Evolutionary conservation across 805 yeast species (phyloP), one percentile per base, ranked within the genome.

Genomic region (Starmerella davenportii): DNA sequence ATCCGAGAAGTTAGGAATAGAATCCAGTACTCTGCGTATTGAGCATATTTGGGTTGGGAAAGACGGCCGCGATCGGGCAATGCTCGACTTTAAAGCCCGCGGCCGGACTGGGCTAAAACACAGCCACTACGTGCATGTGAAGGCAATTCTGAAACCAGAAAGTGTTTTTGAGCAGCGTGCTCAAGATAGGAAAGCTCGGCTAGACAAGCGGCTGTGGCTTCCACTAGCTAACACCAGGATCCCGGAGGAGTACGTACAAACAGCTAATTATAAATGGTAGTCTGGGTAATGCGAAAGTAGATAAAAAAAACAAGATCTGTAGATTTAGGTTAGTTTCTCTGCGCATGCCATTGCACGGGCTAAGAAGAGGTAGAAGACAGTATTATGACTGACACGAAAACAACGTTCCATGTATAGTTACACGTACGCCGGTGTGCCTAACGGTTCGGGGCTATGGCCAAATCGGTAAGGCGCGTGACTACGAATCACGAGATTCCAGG

Each of bases 21-120:
- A 74, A 43, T 68, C 72, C 19, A 69, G 76, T 42, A 69, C 69
- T 29, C 56, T 84, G 32, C 80, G 76, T 51, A 69, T 87, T 40
- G 71, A 76, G 33, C 79, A 79, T 52, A 72, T 84, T 42, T 87
- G 95, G 95, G 74, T 74, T 21, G 95, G 95, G 31, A 74, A 84
- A 41, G 96, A 87, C 57, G 94, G 93, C 17, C 53, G 60, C 37
- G 73, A 78, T 75, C 51, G 54, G 21, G 76, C 72, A 56, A 69
- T 90, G 56, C 58, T 74, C 8, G 95, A 87, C 50, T 66, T 69
- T 54, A 84, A 82, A 62, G 94, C 90, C 46, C 74, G 96, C 63
- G 95, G 95, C 46, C 72, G 94, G 58, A 66, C 70, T 17, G 96
- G 96, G 55, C 60, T 79, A 41, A 68, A 79, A 37, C 68, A 66